Percentiles rank a stretch among this genome's conserved stretches.
phyloP scores from a whole-genome alignment of 2,329 filamentous ascomycete species.

The Dryadomyces quercivorus region DNA sequence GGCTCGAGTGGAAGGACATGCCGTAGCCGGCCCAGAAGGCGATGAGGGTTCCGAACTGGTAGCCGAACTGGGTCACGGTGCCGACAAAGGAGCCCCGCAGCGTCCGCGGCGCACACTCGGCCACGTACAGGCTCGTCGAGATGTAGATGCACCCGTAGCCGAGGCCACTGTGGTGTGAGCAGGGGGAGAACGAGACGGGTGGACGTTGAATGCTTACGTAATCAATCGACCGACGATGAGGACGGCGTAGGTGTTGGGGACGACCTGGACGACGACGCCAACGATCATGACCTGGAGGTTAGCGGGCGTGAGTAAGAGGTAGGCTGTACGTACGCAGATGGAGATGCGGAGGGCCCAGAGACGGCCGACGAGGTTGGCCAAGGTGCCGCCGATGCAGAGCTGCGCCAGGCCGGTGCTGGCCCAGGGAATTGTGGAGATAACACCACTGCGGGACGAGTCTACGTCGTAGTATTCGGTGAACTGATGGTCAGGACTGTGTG shows the following conservation, averaged over 20 bases:
- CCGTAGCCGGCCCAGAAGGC: constrained; percentile 30
- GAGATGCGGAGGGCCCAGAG: constrained; percentile 3
- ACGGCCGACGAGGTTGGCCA: constrained; percentile 1
- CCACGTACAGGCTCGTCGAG: constrained; percentile 1
- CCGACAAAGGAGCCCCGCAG: constrained; percentile 4
- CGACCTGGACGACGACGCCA: constrained; percentile 1
- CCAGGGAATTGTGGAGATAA: constrained; percentile 3
- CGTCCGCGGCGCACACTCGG: constrained; percentile 2
- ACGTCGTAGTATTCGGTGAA: neutral
- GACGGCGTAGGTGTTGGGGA: constrained; percentile 3
- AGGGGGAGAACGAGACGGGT: neutral
- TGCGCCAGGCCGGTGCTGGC: constrained; percentile 2
- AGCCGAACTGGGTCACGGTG: constrained; percentile 22
- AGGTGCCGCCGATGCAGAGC: constrained; percentile 1
- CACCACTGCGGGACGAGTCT: neutral
- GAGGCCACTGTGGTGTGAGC: neutral
- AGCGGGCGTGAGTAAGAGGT: neutral
- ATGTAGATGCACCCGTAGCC: constrained; percentile 6
- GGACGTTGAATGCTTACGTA: neutral
- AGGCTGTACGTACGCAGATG: neutral
- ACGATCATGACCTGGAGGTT: constrained; percentile 1
- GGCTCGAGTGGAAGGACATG: constrained; percentile 3
- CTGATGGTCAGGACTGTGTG: neutral
- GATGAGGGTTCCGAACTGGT: constrained; percentile 29
- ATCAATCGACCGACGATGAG: neutral